Evolutionary conservation across 768 basidiomycete species (phyloP).

Genomic region (Amanita jacksonii): DNA sequence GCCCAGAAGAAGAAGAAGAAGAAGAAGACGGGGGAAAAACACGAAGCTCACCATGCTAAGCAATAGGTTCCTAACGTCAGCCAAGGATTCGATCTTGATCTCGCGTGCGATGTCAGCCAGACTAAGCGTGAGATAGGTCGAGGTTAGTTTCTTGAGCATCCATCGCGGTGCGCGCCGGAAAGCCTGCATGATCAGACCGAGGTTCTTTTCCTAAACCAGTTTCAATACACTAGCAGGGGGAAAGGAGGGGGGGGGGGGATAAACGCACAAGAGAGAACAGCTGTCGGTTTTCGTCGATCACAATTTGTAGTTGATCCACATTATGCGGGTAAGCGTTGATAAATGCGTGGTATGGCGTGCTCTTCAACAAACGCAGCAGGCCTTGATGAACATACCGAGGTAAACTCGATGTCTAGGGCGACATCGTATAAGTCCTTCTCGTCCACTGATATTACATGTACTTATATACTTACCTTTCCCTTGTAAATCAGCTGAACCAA

Average conservation of each 20-base stretch:
- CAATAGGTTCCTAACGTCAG: slow-evolving; percentile 48
- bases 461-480: slow-evolving; percentile 45
- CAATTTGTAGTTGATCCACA: slow-evolving; percentile 29
- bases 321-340: slow-evolving; percentile 58
- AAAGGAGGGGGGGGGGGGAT: not conserved
- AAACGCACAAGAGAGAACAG: slow-evolving; percentile 42
- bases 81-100: slow-evolving; percentile 40
- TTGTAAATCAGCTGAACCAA: slow-evolving; percentile 71
- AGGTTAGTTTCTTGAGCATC: slow-evolving; percentile 70
- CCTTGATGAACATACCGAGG: slow-evolving; percentile 68
- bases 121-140: slow-evolving; percentile 73
- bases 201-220: slow-evolving; percentile 50
- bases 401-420: slow-evolving; percentile 32
- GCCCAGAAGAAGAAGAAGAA: not conserved
- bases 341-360: slow-evolving; percentile 54
- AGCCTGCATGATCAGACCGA: slow-evolving; percentile 60
- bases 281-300: slow-evolving; percentile 46
- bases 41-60: slow-evolving; percentile 56
- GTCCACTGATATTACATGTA: not conserved
- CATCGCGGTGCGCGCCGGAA: slow-evolving; percentile 67
- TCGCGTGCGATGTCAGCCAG: slow-evolving; percentile 60
- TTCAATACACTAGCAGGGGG: not conserved
- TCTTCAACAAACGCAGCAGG: slow-evolving; percentile 54
- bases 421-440: not conserved
- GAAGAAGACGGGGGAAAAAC: not conserved